Percentiles rank a stretch among this genome's conserved stretches.
Conservation (phyloP, 345 rosid genomes). For the Erucastrum elatum region DNA sequence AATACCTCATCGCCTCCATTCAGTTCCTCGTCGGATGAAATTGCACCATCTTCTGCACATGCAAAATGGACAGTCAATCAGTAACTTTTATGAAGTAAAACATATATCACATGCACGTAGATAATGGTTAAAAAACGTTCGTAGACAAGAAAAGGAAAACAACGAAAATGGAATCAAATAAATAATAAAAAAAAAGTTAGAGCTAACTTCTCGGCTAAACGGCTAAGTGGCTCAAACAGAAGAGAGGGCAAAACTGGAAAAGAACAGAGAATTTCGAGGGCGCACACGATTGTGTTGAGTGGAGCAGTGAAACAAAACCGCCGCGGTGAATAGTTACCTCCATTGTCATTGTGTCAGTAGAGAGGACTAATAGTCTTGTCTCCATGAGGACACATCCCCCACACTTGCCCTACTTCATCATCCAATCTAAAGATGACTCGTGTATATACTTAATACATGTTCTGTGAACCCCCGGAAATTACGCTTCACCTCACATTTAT, state of each 20-base stretch:
- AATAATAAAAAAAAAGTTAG: not conserved
- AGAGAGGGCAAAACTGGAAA: conserved; percentile 27
- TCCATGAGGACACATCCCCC: conserved; percentile 33
- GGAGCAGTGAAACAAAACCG: conserved; percentile 37
- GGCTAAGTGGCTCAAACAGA: conserved; percentile 26
- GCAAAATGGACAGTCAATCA: not conserved
- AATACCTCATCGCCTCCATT: conserved; percentile 63
- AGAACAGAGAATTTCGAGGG: not conserved
- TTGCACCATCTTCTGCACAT: conserved; percentile 54
- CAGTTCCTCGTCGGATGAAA: conserved; percentile 69
- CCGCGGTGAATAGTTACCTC: conserved; percentile 44
- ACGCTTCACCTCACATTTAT: conserved; percentile 38
- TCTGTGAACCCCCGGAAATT: conserved; percentile 42
- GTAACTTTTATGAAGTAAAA: not conserved
- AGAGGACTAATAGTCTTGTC: conserved; percentile 41
- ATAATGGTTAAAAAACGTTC: not conserved
- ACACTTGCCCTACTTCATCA: conserved; percentile 20
- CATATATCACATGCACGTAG: not conserved
- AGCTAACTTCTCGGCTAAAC: conserved; percentile 22
- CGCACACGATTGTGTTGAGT: conserved; percentile 38
- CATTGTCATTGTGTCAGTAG: conserved; percentile 38
- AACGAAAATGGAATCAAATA: not conserved
- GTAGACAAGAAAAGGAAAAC: not conserved
- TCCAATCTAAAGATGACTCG: conserved; percentile 4
- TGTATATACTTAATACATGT: not conserved